These are phyloP conservation scores for Dillenia turbinata DNA, from an alignment of 164 flowering plant genomes.

Conservation along the genomic window DNA sequence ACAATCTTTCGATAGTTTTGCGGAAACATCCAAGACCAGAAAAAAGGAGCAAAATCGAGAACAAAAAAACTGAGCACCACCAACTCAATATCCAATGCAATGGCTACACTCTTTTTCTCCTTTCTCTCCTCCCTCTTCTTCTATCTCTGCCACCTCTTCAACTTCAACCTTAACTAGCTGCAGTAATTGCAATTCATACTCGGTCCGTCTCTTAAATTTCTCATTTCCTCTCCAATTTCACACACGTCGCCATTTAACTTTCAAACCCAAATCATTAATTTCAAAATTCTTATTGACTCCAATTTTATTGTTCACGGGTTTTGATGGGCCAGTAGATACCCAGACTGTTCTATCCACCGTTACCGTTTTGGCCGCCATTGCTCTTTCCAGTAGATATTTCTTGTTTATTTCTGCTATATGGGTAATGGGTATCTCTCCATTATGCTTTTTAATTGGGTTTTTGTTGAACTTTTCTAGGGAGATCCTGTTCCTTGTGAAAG, in stretches of 20 bases:
- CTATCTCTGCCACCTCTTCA: conserved; percentile 15
- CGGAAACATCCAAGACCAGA: too few species aligned
- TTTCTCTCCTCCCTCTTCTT: conserved; percentile 17
- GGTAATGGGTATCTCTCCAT: background rate
- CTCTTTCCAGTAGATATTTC: conserved; percentile 43
- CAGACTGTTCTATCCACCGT: conserved; percentile 63
- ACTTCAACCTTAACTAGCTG: conserved; percentile 6
- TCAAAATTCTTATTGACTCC: conserved; percentile 40
- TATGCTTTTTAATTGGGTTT: background rate
- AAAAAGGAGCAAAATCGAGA: too few species aligned
- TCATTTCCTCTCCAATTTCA: conserved; percentile 11
- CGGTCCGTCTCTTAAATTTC: background rate
- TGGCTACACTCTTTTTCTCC: conserved; percentile 38
- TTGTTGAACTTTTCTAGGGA: conserved; percentile 46
- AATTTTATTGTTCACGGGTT: conserved; percentile 37
- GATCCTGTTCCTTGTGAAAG: conserved; percentile 91
- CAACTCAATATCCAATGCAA: background rate
- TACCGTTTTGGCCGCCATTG: conserved; percentile 77
- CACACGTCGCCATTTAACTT: background rate
- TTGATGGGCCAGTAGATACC: conserved; percentile 57
- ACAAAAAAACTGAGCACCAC: too few species aligned
- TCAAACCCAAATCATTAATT: conserved; percentile 7
- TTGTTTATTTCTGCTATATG: background rate
- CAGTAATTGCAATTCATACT: conserved; percentile 2
- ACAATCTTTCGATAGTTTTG: too few species aligned